These are phyloP conservation scores for Fusarium ambrosium DNA, from an alignment of 2,329 filamentous ascomycete species.

Conservation along the genomic window DNA sequence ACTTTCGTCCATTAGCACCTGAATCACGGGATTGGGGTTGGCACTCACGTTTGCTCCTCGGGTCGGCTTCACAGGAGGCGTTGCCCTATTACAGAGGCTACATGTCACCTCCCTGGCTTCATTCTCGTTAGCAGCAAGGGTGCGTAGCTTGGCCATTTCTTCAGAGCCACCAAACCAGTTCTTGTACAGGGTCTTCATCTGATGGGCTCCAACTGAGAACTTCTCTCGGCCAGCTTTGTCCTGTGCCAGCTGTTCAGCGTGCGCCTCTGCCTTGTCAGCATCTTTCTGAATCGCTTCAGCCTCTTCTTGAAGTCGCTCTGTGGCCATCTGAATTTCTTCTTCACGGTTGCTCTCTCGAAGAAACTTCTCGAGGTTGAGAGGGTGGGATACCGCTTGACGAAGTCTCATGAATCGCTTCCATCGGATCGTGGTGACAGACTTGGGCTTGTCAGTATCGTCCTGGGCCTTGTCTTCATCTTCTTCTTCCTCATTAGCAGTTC, in stretches of 20 bases:
- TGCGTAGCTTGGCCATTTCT: conserved; percentile 35
- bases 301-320: neutral
- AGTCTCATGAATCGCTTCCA: neutral
- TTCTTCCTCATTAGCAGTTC: neutral
- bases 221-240: neutral
- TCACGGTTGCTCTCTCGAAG: conserved; percentile 13
- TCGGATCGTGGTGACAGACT: neutral
- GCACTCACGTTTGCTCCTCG: conserved; percentile 14
- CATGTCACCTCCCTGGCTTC: conserved; percentile 5
- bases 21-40: no score
- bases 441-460: neutral
- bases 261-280: neutral
- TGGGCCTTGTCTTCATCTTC: neutral
- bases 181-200: neutral
- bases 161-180: conserved; percentile 35
- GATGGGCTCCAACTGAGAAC: neutral
- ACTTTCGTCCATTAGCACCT: conserved; percentile 45
- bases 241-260: neutral
- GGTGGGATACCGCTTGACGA: conserved; percentile 46
- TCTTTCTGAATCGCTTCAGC: neutral
- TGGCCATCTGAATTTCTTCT: neutral
- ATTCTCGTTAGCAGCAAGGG: conserved; percentile 26
- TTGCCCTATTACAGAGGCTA: conserved; percentile 6
- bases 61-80: neutral
- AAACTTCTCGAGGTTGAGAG: conserved; percentile 47